Base-by-base conservation (phyloP, 2,329 filamentous ascomycete genomes). In the Fusarium chuoi region DNA sequence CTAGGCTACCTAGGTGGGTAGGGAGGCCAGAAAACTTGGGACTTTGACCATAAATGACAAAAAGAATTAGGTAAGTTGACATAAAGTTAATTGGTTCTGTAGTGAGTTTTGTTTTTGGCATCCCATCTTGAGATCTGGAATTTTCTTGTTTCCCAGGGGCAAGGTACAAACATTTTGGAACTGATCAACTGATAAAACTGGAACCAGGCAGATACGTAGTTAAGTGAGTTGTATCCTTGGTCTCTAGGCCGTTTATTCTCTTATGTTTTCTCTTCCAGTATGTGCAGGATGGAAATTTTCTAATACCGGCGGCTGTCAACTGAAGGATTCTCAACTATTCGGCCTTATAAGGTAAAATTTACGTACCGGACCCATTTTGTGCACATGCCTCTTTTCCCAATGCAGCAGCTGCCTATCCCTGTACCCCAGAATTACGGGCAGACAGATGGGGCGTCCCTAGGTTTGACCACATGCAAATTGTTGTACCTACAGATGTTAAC, bases 361-460 rank as follows among this genome's bases (percentile, higher is more conserved):
- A 72, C 69, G 69, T 73, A 66, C 57, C 52, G 42, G 56, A 20
- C 39, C 33, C 56, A 58, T 60, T 20, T 28, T 49, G n/a, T 13
- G 52, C 49, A 70, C 70, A 38, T 71, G 42, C 30, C 41, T 22
- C 26, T 42, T 61, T 67, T 57, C 70, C 57, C 13, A 45, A 66
- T 62, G 30, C 38, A 55, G 54, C 48, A 62, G 70, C 59, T 65
- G 51, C 13, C 38, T 24, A 54, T 38, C 70, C 66, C 55, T 64
- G 41, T 73, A 73, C 71, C 71, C 70, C 70, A 74, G 70, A 73
- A 63, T 69, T 64, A 61, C 59, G 39, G 56, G 54, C 65, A 61
- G 58, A 39, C 45, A 65, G 69, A 59, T 44, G 65, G 59, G 46
- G 56, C 45, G 28, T 65, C 36, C 41, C 65, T 58, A n/a, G n/a